A percentile compares a stretch with the other conserved stretches of the same genome.
Conservation (phyloP, 495 filamentous ascomycete genomes). For the Parachaetomium inaequale region DNA sequence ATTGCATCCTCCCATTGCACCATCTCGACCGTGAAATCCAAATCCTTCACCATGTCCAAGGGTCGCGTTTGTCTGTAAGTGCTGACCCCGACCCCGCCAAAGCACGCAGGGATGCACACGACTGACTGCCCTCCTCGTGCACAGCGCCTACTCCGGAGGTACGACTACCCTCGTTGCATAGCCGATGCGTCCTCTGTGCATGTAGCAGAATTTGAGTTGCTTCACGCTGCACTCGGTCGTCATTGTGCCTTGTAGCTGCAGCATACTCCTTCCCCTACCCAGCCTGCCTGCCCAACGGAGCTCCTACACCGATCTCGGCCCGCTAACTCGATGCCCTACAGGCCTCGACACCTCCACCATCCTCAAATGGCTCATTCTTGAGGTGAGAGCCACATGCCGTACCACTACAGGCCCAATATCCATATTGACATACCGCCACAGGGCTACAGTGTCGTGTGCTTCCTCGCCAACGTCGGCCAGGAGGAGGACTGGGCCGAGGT, state of each 20-base stretch:
- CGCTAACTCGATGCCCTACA: conserved; percentile 17
- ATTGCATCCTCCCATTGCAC: neutral
- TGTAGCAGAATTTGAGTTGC: neutral
- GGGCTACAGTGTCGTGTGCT: conserved; percentile 39
- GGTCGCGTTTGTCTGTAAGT: conserved; percentile 48
- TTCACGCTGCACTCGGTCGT: neutral
- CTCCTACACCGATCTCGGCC: neutral
- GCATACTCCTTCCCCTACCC: neutral
- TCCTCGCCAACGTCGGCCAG: conserved; percentile 58
- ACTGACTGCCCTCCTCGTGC: conserved; percentile 18
- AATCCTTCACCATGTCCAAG: conserved; percentile 35
- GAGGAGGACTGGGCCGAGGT: conserved; percentile 47
- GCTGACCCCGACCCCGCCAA: neutral
- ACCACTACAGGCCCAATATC: neutral
- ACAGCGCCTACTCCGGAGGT: conserved; percentile 48
- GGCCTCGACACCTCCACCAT: conserved; percentile 62
- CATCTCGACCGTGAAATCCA: neutral
- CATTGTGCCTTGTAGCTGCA: neutral
- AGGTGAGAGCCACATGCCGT: conserved; percentile 29
- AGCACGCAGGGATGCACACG: neutral
- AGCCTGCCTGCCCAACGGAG: neutral
- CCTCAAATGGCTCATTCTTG: conserved; percentile 63
- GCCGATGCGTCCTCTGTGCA: neutral
- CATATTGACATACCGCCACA: conserved; percentile 42
- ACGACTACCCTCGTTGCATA: conserved; percentile 13